Conservation (phyloP, 148 eudicot genomes). For the Dysphania ambrosioides region DNA sequence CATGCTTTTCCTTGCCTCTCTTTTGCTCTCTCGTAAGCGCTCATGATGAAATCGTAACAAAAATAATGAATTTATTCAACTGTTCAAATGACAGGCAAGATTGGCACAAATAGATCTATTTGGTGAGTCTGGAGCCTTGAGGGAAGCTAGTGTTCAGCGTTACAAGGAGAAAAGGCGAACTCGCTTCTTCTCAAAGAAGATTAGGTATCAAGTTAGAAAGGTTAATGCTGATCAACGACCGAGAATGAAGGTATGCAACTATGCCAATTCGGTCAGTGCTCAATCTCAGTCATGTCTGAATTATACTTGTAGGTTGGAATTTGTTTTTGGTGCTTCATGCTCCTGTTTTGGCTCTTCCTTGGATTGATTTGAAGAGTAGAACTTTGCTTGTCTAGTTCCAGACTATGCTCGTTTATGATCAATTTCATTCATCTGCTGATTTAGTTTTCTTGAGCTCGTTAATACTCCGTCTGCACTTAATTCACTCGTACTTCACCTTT, state of each 20-base stretch:
- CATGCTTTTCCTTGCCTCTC: background rate
- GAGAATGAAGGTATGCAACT: conserved; percentile 68
- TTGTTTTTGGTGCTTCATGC: conserved; percentile 31
- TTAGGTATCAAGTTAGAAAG: conserved; percentile 82
- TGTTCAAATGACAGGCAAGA: conserved; percentile 47
- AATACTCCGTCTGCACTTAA: background rate
- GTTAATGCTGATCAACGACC: conserved; percentile 86
- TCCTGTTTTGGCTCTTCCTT: conserved; percentile 18
- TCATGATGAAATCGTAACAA: background rate
- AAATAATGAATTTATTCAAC: background rate
- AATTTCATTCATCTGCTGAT: background rate
- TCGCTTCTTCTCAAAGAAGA: conserved; percentile 84
- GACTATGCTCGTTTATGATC: background rate
- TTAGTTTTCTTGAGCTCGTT: background rate
- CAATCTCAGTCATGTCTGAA: conserved; percentile 12
- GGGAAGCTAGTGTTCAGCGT: conserved; percentile 82
- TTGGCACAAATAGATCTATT: conserved; percentile 77
- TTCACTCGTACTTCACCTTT: too few relatives aligned
- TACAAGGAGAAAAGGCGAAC: conserved; percentile 87
- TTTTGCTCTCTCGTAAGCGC: background rate
- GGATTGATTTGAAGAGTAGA: background rate
- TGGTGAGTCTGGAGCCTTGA: conserved; percentile 61
- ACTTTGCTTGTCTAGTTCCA: background rate
- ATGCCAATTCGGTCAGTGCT: conserved; percentile 15
- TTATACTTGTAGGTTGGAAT: background rate